Conservation (phyloP, 2,329 filamentous ascomycete species). For the Neofusicoccum kwambonambiense region DNA sequence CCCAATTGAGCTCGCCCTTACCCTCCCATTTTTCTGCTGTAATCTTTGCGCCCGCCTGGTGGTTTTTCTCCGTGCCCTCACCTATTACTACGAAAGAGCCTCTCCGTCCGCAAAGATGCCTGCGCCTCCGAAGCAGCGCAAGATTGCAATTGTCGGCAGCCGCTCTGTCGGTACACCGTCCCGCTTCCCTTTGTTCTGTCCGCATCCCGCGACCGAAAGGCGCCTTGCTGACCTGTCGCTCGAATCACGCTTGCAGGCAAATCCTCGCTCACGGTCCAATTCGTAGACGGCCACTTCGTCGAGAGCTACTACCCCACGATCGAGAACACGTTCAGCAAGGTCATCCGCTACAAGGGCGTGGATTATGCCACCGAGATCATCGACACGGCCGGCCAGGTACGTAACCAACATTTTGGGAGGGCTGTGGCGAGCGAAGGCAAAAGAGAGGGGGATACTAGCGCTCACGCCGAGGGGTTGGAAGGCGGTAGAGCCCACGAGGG, state of each 20-base stretch:
- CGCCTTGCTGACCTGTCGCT: background rate
- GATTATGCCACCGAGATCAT: conserved; percentile 97
- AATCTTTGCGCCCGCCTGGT: background rate
- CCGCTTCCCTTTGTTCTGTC: conserved; percentile 17
- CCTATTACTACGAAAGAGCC: background rate
- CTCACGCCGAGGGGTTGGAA: too few species aligned
- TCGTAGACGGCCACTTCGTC: conserved; percentile 96
- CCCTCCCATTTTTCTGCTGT: background rate
- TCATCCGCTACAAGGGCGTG: conserved; percentile 88
- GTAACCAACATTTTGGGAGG: conserved; percentile 21
- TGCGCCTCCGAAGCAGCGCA: conserved; percentile 78
- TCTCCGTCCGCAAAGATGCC: conserved; percentile 52
- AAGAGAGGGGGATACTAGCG: background rate
- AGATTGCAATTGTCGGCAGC: conserved; percentile 94
- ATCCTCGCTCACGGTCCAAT: conserved; percentile 94
- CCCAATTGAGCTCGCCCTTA: background rate
- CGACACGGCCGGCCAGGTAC: conserved; percentile 91
- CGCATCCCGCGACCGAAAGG: background rate
- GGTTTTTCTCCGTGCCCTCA: background rate
- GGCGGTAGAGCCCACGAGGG: background rate
- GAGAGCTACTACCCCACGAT: conserved; percentile 99
- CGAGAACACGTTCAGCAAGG: conserved; percentile 97
- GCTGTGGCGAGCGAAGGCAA: too few species aligned
- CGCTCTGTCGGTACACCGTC: conserved; percentile 74
- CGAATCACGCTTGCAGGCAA: conserved; percentile 64